Base-by-base conservation (phyloP, 257 asterid genomes). In the Penstemon eatonii region DNA sequence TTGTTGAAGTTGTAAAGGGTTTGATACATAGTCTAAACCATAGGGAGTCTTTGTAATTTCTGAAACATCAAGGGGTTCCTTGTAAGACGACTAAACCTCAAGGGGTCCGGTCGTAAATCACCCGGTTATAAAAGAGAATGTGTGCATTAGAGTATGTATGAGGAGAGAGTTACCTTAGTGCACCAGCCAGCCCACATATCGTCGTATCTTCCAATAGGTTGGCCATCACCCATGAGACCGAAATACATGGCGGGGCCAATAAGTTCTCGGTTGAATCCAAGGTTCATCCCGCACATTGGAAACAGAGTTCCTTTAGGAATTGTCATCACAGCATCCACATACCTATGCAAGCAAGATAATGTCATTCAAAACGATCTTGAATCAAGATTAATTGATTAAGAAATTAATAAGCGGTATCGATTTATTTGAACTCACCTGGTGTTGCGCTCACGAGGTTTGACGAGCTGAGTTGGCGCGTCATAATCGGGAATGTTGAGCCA, bases 161-260 rank as follows among this genome's bases (percentile, higher is more conserved):
- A 0, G 3, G 54, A 69, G 37, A 33, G 43, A 5, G 3, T 25
- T 8, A 80, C 88, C 88, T 83, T 83, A n/a, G 85, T 75, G 67
- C 88, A 83, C 88, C 85, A 82, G 55, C 87, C 87, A 55, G 85
- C 87, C 84, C 84, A 79, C 87, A 82, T 82, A 8, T 82, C 87
- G 15, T 82, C 87, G 43, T 82, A 82, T 60, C 87, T 45, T 4
- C 85, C 84, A 10, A 82, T 82, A 38, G 88, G 88, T 67, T 83
- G 87, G 39, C 87, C 85, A 62, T 83, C 87, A 7, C 87, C 87
- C 87, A 83, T 83, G 53, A 83, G 81, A 52, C 85, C 88, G 8
- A 83, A 83, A 15, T 80, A 83, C 85, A 83, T 83, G 40, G 88
- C 88, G 2, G 88, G 83, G 39, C 85, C 85, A 15, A 83, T 83